Evolutionary conservation across 2,329 filamentous ascomycete species (phyloP).

Genomic region (Xylaria sp.): DNA sequence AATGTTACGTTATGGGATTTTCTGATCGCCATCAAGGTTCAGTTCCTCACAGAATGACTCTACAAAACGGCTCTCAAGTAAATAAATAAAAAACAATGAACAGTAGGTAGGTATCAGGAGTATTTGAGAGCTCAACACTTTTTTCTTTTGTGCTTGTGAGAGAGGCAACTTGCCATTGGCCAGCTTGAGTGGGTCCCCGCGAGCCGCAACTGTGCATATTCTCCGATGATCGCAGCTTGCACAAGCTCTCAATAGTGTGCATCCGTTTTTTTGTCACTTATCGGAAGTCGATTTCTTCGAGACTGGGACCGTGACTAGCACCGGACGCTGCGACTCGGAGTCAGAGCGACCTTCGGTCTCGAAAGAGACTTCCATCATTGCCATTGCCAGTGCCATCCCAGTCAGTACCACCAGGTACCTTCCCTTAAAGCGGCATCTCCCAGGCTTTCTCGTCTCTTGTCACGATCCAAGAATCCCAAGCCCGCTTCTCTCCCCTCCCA

Average conservation of each 20-base stretch:
- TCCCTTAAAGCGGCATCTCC: background rate
- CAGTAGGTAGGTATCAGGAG: background rate
- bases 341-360: conserved; percentile 6
- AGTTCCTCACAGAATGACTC: background rate
- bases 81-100: too few relatives aligned
- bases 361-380: conserved; percentile 2
- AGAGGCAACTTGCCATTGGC: conserved; percentile 8
- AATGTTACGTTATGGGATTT: background rate
- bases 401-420: background rate
- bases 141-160: background rate
- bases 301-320: conserved; percentile 5
- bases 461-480: background rate
- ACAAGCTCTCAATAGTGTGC: conserved; percentile 4
- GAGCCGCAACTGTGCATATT: conserved; percentile 1
- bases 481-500: background rate
- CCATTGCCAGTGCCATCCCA: background rate
- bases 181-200: background rate
- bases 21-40: background rate
- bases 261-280: conserved; percentile 13
- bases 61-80: background rate
- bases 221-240: conserved; percentile 17
- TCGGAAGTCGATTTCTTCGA: conserved; percentile 8
- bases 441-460: background rate
- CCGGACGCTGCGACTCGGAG: conserved; percentile 3
- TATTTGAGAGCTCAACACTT: conserved; percentile 3